Percentiles rank a stretch among this genome's conserved stretches.
phyloP scores from a whole-genome alignment of 1,139 yeast species.

The Diutina siamensis region DNA sequence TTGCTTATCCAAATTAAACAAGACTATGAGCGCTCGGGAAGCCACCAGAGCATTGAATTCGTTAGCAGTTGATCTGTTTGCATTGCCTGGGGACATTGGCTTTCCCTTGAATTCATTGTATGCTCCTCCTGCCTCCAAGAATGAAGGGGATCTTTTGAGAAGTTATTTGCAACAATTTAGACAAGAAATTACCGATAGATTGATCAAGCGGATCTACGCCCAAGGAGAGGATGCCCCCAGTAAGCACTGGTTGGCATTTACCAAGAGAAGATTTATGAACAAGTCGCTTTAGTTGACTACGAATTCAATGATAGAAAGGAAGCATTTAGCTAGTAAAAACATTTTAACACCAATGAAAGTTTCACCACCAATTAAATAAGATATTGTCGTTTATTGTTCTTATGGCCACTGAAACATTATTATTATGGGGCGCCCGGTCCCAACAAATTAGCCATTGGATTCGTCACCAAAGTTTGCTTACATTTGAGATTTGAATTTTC shows the following conservation, averaged over 20 bases:
- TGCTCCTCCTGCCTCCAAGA: constrained; percentile 60
- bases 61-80: constrained; percentile 75
- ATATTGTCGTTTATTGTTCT: too few relatives aligned
- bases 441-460: too few relatives aligned
- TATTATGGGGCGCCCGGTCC: neutral
- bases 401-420: neutral
- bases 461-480: too few relatives aligned
- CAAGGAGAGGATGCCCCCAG: constrained; percentile 46
- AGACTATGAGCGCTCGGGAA: constrained; percentile 39
- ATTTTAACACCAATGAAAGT: too few relatives aligned
- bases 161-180: constrained; percentile 83
- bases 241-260: constrained; percentile 91
- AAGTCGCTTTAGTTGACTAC: constrained; percentile 22
- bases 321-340: neutral
- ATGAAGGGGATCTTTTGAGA: constrained; percentile 70
- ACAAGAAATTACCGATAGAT: constrained; percentile 80
- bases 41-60: constrained; percentile 70
- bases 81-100: constrained; percentile 91
- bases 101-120: constrained; percentile 86
- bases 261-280: constrained; percentile 92
- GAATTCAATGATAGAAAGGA: neutral
- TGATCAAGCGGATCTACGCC: constrained; percentile 60
- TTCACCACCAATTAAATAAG: too few relatives aligned
- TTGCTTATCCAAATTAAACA: constrained; percentile 55
- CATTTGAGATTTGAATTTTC: neutral